These are phyloP conservation scores for Diversispora epigaea DNA, from an alignment of 192 early-diverging fungal genomes.

Conservation along the genomic window DNA sequence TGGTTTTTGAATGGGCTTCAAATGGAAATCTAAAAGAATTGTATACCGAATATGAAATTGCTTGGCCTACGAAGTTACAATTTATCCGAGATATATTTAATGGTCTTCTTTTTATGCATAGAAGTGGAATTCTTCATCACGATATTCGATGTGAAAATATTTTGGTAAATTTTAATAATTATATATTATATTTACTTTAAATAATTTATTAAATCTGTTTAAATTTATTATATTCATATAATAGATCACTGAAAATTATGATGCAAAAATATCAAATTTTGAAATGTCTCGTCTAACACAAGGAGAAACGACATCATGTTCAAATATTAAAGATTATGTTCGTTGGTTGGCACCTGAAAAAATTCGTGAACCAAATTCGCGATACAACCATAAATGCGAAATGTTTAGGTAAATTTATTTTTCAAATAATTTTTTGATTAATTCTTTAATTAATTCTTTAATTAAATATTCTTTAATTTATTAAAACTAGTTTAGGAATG, in stretches of 20 bases:
- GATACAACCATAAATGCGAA: slow-evolving; percentile 20
- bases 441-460: background rate
- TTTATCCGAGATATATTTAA: background rate
- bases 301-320: background rate
- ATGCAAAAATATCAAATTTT: slow-evolving; percentile 23
- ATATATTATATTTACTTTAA: too few relatives aligned
- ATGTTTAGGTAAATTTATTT: slow-evolving; percentile 1
- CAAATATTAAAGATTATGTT: background rate
- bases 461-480: background rate
- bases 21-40: background rate
- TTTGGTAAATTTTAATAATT: background rate
- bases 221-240: background rate
- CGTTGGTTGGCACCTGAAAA: slow-evolving; percentile 26
- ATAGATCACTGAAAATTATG: background rate
- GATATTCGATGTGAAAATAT: slow-evolving; percentile 16
- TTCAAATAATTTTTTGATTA: background rate
- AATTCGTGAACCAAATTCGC: background rate
- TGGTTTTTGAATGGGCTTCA: slow-evolving; percentile 15
- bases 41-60: background rate
- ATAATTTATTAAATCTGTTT: background rate
- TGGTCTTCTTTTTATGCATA: background rate
- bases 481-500: slow-evolving; percentile 11
- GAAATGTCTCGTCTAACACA: background rate
- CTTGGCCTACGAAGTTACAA: slow-evolving; percentile 5
- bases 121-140: background rate